Base-by-base conservation (phyloP, 345 rosid species). In the Salix suchowensis region DNA sequence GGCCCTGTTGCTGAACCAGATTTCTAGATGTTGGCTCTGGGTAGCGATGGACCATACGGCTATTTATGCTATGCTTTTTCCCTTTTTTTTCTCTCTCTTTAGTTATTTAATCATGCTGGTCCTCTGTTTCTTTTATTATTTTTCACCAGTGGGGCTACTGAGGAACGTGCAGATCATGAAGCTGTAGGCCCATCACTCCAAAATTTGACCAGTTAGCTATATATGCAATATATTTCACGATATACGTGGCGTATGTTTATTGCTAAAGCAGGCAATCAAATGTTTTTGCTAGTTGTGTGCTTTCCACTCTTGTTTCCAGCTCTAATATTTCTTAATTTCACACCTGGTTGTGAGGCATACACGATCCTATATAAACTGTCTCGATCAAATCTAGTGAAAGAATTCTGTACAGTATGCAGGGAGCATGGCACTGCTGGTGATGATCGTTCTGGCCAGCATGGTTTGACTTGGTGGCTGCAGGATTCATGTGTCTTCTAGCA, bases 81-180 rank as follows among this genome's bases (percentile, higher is more conserved):
- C 32, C 46, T 21, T 37, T 70, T 74, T 24, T 24, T 32, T 71
- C 4, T 58, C 58, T 77, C 69, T 60, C 65, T 79, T 83, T 55
- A 65, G 69, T 77, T 65, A 74, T 46, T 71, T 68, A 82, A 82
- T 81, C 74, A 87, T 79, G 78, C 19, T 7, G 18, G 62, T 44
- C 26, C 19, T 61, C 74, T 50, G 77, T 37, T 82, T 69, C 75
- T 69, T 80, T 82, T 26, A 19, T 82, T 26, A 19, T 34, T 30
- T 61, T 81, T 62, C n/a, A 36, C 34, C 44, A 68, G 90, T 84
- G 89, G 86, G 88, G 83, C 84, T 82, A 34, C 81, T 67, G 34
- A 42, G 36, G 78, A 86, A 87, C 89, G 92, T 89, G 92, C 81
- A 30, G 81, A 65, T 83, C 88, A 86, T 86, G 84, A 89, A 89